Percentiles rank a stretch among this genome's conserved stretches.
Evolutionary conservation across 2,329 filamentous ascomycete genomes (phyloP).

Genomic region (Aureobasidium lini): DNA sequence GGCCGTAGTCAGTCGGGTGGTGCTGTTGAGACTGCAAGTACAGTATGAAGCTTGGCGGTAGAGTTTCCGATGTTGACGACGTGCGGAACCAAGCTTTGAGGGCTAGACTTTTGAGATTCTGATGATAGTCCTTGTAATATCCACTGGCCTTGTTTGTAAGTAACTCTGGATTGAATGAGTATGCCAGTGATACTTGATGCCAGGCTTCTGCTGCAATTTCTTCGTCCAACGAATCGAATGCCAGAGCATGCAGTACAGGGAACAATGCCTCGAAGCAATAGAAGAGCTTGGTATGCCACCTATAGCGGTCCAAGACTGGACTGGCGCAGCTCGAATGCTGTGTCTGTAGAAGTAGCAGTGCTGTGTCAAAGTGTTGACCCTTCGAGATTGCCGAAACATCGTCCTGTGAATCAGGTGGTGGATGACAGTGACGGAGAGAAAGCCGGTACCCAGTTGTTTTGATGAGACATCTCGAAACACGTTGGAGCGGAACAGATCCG

Average conservation of each 20-base stretch:
- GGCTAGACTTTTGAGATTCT: neutral
- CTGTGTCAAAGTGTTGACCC: neutral
- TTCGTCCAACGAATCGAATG: neutral
- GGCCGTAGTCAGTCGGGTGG: too few species aligned
- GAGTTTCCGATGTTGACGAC: neutral
- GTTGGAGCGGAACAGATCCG: constrained; percentile 35
- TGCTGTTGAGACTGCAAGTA: too few species aligned
- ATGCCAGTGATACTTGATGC: neutral
- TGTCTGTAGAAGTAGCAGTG: neutral
- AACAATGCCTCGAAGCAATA: neutral
- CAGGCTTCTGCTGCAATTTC: neutral
- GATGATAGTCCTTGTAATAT: neutral
- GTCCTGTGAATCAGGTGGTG: fast-evolving
- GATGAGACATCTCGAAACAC: constrained; percentile 23
- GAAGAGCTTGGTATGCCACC: neutral
- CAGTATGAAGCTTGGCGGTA: too few species aligned
- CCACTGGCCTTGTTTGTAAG: neutral
- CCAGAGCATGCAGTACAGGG: neutral
- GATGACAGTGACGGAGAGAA: neutral
- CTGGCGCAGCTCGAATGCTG: neutral
- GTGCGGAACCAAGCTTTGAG: neutral
- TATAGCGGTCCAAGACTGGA: neutral
- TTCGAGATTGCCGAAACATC: neutral
- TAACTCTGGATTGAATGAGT: neutral
- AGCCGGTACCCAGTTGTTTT: neutral